Base-by-base conservation (phyloP, 129 eudicot genomes). In the Erigeron canadensis region DNA sequence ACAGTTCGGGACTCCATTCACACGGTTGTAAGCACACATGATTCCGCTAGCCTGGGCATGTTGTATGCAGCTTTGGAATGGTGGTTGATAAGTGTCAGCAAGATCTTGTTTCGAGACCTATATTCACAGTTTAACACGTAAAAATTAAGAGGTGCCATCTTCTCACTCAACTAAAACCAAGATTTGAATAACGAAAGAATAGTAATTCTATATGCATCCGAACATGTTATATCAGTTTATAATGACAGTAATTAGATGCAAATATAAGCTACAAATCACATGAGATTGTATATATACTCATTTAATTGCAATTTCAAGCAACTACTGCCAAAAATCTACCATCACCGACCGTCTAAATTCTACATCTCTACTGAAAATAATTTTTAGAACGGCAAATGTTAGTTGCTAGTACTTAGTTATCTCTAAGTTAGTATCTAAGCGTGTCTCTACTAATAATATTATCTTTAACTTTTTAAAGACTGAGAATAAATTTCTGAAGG, bases 71-170 rank as follows among this genome's bases (percentile, higher is more conserved):
- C 84, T 84, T 70, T 82, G 86, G 37, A 94, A 94, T 6, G 98
- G 96, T 59, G 98, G 98, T 77, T 94, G 96, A 70, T 75, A 94
- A 57, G 98, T 87, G 73, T 94, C 98, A 2, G 95, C 94, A 84
- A 94, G 63, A 83, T 94, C 98, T 65, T 94, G 98, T 60, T 85
- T 85, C 0, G 77, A 83, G 7, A 93, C 98, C 98, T 93, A 23
- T 59, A 65, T 61, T 59, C 44, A 62, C 76, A 42, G 17, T 9
- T 43, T 21, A 12, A 61, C 13, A 10, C 11, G 8, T 4, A 62
- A 65, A 43, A 19, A 10, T 16, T 37, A 40, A 54, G 21, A 53
- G 21, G 41, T 12, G 16, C 10, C 23, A 7, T 23, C 7, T 11
- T 23, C 15, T 60, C 22, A 13, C 7, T 6, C 65, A 60, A 34